These are phyloP conservation scores for Marchantia polymorpha DNA, from an alignment of 225 moss, liverwort and hornwort genomes.

Conservation along the genomic window DNA sequence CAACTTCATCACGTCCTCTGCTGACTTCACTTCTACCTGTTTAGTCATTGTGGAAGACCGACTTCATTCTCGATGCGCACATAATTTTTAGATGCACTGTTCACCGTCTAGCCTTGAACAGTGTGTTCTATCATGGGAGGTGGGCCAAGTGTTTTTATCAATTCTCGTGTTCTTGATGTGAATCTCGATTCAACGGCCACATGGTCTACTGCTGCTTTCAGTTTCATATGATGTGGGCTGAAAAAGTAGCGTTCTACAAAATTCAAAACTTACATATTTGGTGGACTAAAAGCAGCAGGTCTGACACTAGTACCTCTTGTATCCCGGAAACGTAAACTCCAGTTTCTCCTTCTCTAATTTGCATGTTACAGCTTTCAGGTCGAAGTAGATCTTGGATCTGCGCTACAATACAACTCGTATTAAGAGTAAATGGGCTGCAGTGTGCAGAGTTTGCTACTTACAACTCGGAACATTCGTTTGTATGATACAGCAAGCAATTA, in stretches of 20 bases:
- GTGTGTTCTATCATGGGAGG: too few species aligned
- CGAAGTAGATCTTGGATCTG: slow-evolving; percentile 87
- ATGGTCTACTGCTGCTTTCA: too few species aligned
- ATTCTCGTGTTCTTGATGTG: too few species aligned
- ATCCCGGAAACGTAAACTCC: slow-evolving; percentile 82
- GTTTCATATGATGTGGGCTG: too few species aligned
- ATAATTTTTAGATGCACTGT: neutral
- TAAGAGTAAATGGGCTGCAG: neutral
- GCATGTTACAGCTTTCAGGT: slow-evolving; percentile 85
- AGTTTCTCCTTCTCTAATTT: slow-evolving; percentile 75
- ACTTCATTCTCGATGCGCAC: neutral
- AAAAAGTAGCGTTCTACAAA: neutral
- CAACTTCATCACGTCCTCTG: slow-evolving; percentile 71
- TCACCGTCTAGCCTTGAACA: too few species aligned
- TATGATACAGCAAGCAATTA: too few species aligned
- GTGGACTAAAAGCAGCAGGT: neutral
- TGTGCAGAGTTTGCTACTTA: neutral
- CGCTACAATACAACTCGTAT: neutral
- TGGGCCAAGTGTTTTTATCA: too few species aligned
- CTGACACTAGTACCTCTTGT: slow-evolving; percentile 54
- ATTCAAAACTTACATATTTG: neutral
- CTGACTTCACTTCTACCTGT: slow-evolving; percentile 66
- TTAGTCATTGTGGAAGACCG: neutral
- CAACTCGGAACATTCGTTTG: too few species aligned
- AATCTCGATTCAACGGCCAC: too few species aligned